Evolutionary conservation across 202 grass and related monocot species (phyloP).

Genomic region (Thinopyrum obtusiflorum): DNA sequence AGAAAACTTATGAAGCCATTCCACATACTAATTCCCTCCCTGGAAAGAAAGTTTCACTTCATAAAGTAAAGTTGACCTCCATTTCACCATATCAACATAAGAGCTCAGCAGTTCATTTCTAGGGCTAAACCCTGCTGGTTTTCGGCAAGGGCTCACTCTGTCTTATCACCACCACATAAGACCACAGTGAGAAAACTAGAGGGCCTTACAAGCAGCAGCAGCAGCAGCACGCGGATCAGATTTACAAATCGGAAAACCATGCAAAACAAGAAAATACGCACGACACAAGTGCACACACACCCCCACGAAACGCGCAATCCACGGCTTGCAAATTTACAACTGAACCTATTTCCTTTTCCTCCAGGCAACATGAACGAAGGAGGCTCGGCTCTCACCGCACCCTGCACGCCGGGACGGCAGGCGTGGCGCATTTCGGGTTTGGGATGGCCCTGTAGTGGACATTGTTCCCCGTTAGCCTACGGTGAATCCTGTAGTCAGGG

Average conservation of each 20-base stretch:
- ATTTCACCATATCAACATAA: conserved; percentile 4
- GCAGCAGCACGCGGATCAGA: conserved; percentile 49
- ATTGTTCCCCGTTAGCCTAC: conserved; percentile 44
- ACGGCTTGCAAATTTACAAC: conserved; percentile 67
- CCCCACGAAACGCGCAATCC: conserved; percentile 24
- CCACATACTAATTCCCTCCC: neutral
- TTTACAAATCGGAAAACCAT: conserved; percentile 62
- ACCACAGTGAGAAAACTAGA: conserved; percentile 18
- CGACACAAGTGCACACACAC: conserved; percentile 12
- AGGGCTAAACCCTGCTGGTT: conserved; percentile 17
- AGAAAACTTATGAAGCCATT: too few relatives aligned
- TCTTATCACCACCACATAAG: neutral
- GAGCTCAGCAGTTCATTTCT: conserved; percentile 7
- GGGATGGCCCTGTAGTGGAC: conserved; percentile 74
- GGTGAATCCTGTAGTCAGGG: conserved; percentile 53
- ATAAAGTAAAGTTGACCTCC: neutral
- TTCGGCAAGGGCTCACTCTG: conserved; percentile 4
- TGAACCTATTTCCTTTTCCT: conserved; percentile 36
- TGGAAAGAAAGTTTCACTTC: neutral
- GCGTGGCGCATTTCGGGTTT: conserved; percentile 54
- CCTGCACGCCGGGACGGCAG: conserved; percentile 68
- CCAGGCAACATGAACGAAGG: neutral
- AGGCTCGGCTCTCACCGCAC: conserved; percentile 56
- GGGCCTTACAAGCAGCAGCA: conserved; percentile 52
- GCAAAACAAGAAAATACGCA: conserved; percentile 44